Percentiles rank a stretch among this genome's conserved stretches.
These are phyloP conservation scores for Trichosanthes cucumerina DNA, from an alignment of 306 rosid species.

Conservation along the genomic window DNA sequence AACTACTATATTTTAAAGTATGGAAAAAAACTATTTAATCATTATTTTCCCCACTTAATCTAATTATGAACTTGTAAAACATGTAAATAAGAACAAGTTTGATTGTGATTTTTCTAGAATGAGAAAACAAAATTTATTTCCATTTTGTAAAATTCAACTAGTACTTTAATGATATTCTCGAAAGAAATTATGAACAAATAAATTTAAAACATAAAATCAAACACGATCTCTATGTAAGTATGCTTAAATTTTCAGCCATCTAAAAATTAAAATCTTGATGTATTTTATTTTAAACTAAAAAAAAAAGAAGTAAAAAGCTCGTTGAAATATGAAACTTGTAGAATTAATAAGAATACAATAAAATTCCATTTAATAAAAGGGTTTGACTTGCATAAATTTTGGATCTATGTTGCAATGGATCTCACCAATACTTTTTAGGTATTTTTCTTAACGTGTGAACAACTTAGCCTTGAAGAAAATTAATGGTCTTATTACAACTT, in stretches of 20 bases:
- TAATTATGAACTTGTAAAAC: background rate
- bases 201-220: no score
- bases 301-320: background rate
- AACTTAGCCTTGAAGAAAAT: background rate
- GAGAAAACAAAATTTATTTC: no score
- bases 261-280: background rate
- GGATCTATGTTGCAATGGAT: background rate
- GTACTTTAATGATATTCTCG: no score
- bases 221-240: no score
- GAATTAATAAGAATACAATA: background rate
- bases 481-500: background rate
- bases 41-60: background rate
- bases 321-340: background rate
- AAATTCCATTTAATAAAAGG: background rate
- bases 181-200: no score
- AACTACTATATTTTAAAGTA: no score
- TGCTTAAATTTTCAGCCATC: no score
- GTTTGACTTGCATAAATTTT: slow-evolving; percentile 1
- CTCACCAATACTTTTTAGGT: background rate
- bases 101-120: no score
- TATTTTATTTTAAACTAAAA: background rate
- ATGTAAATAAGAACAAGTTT: background rate
- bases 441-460: background rate
- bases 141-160: no score
- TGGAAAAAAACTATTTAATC: no score